Evolutionary conservation across 768 basidiomycete genomes (phyloP), one percentile per base, ranked within the genome.

Genomic region (Leucocoprinus birnbaumii): DNA sequence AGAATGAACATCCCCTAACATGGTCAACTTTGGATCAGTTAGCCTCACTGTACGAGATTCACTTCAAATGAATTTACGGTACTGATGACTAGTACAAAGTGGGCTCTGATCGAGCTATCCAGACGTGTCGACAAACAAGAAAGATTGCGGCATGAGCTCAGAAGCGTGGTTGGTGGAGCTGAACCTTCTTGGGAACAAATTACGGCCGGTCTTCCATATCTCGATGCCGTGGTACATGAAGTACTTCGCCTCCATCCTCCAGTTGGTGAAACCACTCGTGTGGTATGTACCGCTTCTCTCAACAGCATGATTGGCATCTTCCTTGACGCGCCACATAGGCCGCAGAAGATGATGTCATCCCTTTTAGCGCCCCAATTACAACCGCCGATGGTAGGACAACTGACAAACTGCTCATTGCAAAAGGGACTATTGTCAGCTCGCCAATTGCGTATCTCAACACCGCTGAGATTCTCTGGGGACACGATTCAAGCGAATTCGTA

Each of bases 121-220:
- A 71, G 66, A 34, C 65, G 79, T 43, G 73, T 66, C 0, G 71
- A 76, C 24, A 68, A 72, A 13, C 84, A 85, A 62, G 59, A 65
- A 8, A 77, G 71, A 44, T 65, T 85, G 10, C 76, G 82, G 41
- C 66, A 74, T 8, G 83, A 86, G 51, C 68, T 86, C 8, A 59
- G 68, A 3, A 62, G 68, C 18, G 76, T 77, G 47, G 65, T 72
- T 1, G 66, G 61, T 16, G 55, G 31, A 31, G 31, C 56, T 4
- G 83, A 85, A 61, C 82, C 82, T 16, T 77, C 74, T 0, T 83
- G 76, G 65, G 82, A 84, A 35, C 78, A 83, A 53, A 71, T 85
- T 4, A 71, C 68, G 2, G 73, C 73, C 9, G 69, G 62, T 0
- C 65, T 86, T 5, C 83, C 82, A 0, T 84, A 80, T 61, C 77